Evolutionary conservation across 2,329 filamentous ascomycete species (phyloP).

Genomic region (Colletotrichum sp.): DNA sequence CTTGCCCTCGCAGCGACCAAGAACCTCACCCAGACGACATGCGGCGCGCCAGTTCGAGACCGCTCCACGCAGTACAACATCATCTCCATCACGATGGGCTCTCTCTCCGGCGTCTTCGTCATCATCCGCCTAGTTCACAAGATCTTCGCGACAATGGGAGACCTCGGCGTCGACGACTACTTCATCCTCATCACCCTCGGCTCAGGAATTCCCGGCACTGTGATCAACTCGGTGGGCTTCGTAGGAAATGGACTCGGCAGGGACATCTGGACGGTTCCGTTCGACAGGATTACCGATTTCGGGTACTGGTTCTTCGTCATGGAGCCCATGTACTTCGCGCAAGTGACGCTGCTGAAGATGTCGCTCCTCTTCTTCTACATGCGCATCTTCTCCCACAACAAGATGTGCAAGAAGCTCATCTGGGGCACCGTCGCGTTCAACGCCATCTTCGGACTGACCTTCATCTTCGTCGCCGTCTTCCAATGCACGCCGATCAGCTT

Average conservation of each 20-base stretch:
- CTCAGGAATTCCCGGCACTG: constrained; percentile 31
- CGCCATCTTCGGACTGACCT: constrained; percentile 43
- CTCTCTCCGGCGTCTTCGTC: constrained; percentile 44
- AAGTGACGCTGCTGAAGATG: constrained; percentile 52
- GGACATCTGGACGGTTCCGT: constrained; percentile 55
- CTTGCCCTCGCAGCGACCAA: constrained; percentile 11
- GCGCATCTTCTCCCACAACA: constrained; percentile 52
- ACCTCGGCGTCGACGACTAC: constrained; percentile 44
- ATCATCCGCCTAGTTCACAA: constrained; percentile 44
- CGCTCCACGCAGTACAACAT: constrained; percentile 36
- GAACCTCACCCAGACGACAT: constrained; percentile 28
- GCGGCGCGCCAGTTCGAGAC: constrained; percentile 31
- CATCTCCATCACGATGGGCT: constrained; percentile 36
- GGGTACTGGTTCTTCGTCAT: constrained; percentile 47
- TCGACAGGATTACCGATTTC: constrained; percentile 47
- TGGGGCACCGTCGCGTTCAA: constrained; percentile 47
- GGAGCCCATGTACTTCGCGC: constrained; percentile 50
- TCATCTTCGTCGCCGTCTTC: constrained; percentile 48
- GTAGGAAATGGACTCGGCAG: constrained; percentile 48
- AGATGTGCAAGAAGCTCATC: constrained; percentile 41
- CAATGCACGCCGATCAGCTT: constrained; percentile 56
- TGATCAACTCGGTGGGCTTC: constrained; percentile 36
- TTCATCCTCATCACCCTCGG: constrained; percentile 33
- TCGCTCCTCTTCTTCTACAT: constrained; percentile 61
- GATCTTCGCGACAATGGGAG: constrained; percentile 36